A percentile compares a stretch with the other conserved stretches of the same genome.
These are phyloP conservation scores for Panellus pusillus DNA, from an alignment of 768 basidiomycete genomes.

Conservation along the genomic window DNA sequence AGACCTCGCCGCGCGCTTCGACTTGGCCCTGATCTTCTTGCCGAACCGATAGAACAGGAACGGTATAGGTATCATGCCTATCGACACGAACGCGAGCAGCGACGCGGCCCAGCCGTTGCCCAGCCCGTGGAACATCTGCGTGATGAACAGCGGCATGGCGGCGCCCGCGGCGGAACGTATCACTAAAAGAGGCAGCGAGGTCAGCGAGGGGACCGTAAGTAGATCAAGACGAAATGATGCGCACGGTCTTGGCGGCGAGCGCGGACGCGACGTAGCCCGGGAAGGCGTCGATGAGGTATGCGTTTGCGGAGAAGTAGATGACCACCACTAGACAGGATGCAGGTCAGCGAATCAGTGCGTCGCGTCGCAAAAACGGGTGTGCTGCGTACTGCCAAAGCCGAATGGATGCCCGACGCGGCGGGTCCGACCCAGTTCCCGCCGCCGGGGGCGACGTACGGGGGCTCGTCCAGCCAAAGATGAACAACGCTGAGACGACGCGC, in stretches of 20 bases:
- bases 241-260: conserved; percentile 39
- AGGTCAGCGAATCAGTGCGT: neutral
- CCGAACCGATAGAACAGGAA: conserved; percentile 2
- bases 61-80: conserved; percentile 29
- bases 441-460: conserved; percentile 33
- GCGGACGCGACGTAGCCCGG: conserved; percentile 39
- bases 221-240: conserved; percentile 26
- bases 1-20: neutral
- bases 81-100: conserved; percentile 34
- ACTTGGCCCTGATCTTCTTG: neutral
- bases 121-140: conserved; percentile 40
- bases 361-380: neutral
- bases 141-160: conserved; percentile 37
- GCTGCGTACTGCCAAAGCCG: conserved; percentile 29
- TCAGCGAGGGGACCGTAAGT: conserved; percentile 33
- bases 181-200: conserved; percentile 28
- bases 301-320: conserved; percentile 41
- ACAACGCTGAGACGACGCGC: conserved; percentile 29
- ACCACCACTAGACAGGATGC: conserved; percentile 29
- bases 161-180: conserved; percentile 36
- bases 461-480: conserved; percentile 45
- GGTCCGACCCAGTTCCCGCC: conserved; percentile 40
- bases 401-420: conserved; percentile 35
- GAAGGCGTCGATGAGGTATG: conserved; percentile 41
- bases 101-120: conserved; percentile 40